Percentiles rank a stretch among this genome's conserved stretches.
phyloP scores from a whole-genome alignment of 2,329 filamentous ascomycete species.

The Fusarium chaquense region DNA sequence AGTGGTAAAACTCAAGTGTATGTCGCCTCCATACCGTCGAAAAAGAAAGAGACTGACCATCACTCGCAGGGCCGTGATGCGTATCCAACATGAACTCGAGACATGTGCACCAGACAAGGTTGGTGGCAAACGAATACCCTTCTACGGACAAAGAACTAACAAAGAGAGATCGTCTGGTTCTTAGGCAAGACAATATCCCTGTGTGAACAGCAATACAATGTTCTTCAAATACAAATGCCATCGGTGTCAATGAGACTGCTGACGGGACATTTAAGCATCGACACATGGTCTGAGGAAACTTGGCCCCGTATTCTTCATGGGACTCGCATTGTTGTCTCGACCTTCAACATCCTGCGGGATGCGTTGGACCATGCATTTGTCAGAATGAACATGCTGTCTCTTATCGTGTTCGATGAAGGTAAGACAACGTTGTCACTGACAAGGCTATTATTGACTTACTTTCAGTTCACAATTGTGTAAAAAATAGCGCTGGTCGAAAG shows the following conservation, averaged over 20 bases:
- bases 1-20: constrained; percentile 84
- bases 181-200: constrained; percentile 76
- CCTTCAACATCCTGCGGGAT: constrained; percentile 79
- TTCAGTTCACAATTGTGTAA: constrained; percentile 78
- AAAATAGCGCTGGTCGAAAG: constrained; percentile 71
- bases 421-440: constrained; percentile 23
- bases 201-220: constrained; percentile 73
- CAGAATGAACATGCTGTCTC: constrained; percentile 68
- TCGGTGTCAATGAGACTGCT: constrained; percentile 71
- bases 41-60: constrained; percentile 34
- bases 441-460: constrained; percentile 24
- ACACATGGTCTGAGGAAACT: constrained; percentile 76
- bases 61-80: constrained; percentile 69
- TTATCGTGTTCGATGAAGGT: constrained; percentile 90
- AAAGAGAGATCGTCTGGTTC: constrained; percentile 74
- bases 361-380: constrained; percentile 82
- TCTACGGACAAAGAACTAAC: constrained; percentile 24
- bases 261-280: constrained; percentile 75
- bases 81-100: constrained; percentile 74
- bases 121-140: constrained; percentile 59
- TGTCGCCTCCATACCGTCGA: constrained; percentile 44
- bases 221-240: constrained; percentile 71
- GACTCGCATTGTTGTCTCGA: constrained; percentile 80
- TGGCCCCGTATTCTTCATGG: constrained; percentile 77
- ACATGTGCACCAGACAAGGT: constrained; percentile 66